Evolutionary conservation across 2,329 filamentous ascomycete species (phyloP), one percentile per base, ranked within the genome.

Genomic region (Fusarium foetens): DNA sequence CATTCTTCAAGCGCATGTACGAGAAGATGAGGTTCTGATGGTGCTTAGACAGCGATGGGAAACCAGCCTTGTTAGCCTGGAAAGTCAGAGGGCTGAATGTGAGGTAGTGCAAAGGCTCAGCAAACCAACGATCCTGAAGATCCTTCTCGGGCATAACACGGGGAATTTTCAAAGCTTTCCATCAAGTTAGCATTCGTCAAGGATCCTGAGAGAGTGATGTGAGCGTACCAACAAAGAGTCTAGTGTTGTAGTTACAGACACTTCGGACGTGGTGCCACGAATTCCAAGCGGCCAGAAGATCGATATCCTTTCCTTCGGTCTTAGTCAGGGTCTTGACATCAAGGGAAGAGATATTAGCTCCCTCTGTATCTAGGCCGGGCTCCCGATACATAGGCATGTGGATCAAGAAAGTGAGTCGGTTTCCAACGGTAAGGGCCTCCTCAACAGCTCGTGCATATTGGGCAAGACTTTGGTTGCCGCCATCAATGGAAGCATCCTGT

Each of bases 241-340:
- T 90, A 63, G 88, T 83, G 81, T 92, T 92, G 82, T 99, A 98
- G 83, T 91, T 92, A 87, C 94, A 98, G 63, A 94, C 86, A 58
- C 91, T 92, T 58, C 96, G 89, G 77, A 99, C 92, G 27, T 92
- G 87, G 80, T 99, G 92, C 96, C 96, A 99, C 3, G 93, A 92
- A 81, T 98, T 95, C 97, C 97, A 99, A 5, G 91, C 88, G 58
- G 91, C 91, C 81, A 94, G 96, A 1, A 93, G 81, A 76, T 95
- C 92, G 67, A 91, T 84, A 27, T 90, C 86, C 36, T 85, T 83
- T 11, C 77, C 76, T 38, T 81, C 65, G 21, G 72, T 73, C 17
- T 81, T 78, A 3, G 81, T 68, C 8, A 74, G 74, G 21, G 68
- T 68, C 42, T 85, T 80, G 69, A 33, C 80, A 68, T 75, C 71